Evolutionary conservation across 179 eudicot species (phyloP).

Genomic region (Beta lomatogona): DNA sequence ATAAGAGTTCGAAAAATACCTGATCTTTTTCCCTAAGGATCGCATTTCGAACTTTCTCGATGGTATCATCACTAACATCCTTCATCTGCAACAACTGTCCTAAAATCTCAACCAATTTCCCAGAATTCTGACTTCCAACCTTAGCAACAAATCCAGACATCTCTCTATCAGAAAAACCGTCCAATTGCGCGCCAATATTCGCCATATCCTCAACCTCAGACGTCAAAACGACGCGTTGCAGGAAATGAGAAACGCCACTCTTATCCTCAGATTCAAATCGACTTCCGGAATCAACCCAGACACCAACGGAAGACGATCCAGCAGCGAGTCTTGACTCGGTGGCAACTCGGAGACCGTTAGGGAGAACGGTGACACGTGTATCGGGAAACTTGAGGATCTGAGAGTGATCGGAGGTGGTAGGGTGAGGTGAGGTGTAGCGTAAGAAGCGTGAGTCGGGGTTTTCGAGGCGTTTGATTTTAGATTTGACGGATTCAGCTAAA

Average conservation of each 20-base stretch:
- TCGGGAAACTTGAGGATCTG: conserved; percentile 54
- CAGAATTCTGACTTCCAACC: conserved; percentile 15
- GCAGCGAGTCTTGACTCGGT: conserved; percentile 66
- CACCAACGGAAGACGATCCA: conserved; percentile 56
- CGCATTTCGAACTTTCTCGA: conserved; percentile 49
- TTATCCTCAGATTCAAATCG: conserved; percentile 51
- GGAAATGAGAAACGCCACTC: conserved; percentile 54
- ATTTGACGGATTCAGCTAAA: conserved; percentile 43
- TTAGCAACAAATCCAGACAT: conserved; percentile 50
- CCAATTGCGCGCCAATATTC: conserved; percentile 60
- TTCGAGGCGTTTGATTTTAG: conserved; percentile 40
- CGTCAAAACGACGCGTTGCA: conserved; percentile 47
- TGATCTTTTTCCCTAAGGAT: conserved; percentile 67
- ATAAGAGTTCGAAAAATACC: conserved; percentile 35
- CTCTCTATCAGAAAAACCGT: conserved; percentile 62
- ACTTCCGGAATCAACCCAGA: conserved; percentile 65
- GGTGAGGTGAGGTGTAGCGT: conserved; percentile 50
- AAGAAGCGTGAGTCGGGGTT: conserved; percentile 55
- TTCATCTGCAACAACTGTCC: conserved; percentile 58
- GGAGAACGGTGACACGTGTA: conserved; percentile 67
- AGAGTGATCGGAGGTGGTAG: conserved; percentile 44
- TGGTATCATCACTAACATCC: conserved; percentile 41
- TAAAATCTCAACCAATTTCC: conserved; percentile 40
- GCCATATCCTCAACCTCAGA: conserved; percentile 44
- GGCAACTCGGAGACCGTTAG: conserved; percentile 79